These are phyloP conservation scores for Sequoia sempervirens DNA, from an alignment of 75 land plant species.

Conservation along the genomic window DNA sequence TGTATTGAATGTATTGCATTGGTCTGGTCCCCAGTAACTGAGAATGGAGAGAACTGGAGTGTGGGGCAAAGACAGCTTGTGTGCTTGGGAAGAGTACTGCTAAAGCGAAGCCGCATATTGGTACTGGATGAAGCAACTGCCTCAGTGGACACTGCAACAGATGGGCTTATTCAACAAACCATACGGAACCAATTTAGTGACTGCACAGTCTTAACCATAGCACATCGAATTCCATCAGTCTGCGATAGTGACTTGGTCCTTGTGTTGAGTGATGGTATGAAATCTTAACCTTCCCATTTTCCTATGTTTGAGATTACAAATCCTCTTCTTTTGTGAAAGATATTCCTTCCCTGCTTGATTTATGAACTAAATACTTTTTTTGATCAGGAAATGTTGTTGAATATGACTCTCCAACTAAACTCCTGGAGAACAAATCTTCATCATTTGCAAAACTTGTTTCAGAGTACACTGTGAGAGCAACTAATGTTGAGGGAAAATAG, in stretches of 20 bases:
- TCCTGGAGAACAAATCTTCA: conserved; percentile 28
- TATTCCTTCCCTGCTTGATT: too few species aligned
- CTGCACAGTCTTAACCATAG: conserved; percentile 53
- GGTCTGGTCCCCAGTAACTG: too few species aligned
- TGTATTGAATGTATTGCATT: too few species aligned
- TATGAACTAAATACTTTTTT: not conserved
- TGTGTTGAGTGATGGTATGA: conserved; percentile 17
- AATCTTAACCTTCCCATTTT: not conserved
- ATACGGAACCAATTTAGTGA: conserved; percentile 37
- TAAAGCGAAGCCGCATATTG: conserved; percentile 51
- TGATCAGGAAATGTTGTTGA: conserved; percentile 52
- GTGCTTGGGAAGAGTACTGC: too few species aligned
- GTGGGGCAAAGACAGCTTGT: too few species aligned
- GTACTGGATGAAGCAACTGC: conserved; percentile 78
- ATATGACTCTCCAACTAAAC: conserved; percentile 42
- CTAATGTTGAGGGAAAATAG: too few species aligned
- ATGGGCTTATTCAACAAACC: conserved; percentile 7
- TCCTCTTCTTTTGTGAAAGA: not conserved
- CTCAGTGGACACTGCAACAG: conserved; percentile 55
- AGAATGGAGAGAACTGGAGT: too few species aligned
- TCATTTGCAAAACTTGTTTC: too few species aligned
- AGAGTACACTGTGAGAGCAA: too few species aligned
- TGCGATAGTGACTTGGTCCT: conserved; percentile 32
- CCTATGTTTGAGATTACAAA: conserved; percentile 10
- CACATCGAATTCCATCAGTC: conserved; percentile 50